Evolutionary conservation across 352 stramenopile species (phyloP), one percentile per base, ranked within the genome.

Genomic region (Phytophthora litchii): DNA sequence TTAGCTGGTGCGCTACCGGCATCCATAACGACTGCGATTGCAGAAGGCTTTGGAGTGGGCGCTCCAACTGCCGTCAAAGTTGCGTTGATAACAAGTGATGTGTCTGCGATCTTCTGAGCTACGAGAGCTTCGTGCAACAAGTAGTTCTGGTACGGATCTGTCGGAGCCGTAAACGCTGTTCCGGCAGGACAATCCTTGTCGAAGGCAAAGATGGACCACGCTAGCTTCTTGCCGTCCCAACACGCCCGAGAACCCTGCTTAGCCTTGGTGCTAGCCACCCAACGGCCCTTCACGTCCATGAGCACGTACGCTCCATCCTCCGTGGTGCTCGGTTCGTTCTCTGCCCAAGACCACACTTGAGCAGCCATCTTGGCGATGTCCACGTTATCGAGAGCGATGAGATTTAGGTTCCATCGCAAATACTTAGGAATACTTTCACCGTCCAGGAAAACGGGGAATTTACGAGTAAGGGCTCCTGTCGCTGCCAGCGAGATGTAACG

Each of bases 321-420:
- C 2, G 65, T 75, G 36, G 59, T 71, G 29, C 44, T 64, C 1
- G 80, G 80, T 40, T 89, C 74, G 9, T 77, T 73, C 41, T 76
- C 67, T 2, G 69, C 74, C 73, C 78, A 90, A 0, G 68, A 76
- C 80, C 80, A 90, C 3, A 83, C 62, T 45, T 78, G 66, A n/a
- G 70, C 70, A 4, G 64, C 52, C 65, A 88, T 81, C 53, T 85
- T 83, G 20, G 79, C 65, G n/a, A 77, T 48, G 29, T 86, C 77
- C 2, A 75, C 47, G 21, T 66, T 67, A 32, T 85, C 77, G 0
- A 78, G 54, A 17, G 74, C 71, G 16, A 90, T 71, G n/a, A 88
- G 58, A 43, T 88, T 84, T 14, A 83, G 20, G 54, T 86, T 83
- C 76, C 75, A 85, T 2, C 77, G 70, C 14, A 86, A 38, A 49